A percentile compares a stretch with the other conserved stretches of the same genome.
These are phyloP conservation scores for Phyllosticta citriasiana DNA, from an alignment of 2,329 filamentous ascomycete genomes.

Conservation along the genomic window DNA sequence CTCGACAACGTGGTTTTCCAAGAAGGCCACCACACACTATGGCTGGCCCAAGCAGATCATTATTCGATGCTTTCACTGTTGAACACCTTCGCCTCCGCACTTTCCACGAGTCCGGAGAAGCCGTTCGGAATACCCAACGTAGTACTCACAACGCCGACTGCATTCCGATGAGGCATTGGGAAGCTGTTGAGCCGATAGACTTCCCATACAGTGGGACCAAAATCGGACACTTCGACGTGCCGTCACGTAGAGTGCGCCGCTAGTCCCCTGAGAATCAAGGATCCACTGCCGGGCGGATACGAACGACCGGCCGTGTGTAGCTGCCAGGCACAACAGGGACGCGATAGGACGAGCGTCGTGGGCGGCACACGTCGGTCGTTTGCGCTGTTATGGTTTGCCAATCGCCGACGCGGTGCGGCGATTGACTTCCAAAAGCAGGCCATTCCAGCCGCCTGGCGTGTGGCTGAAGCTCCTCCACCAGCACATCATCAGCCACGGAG, in stretches of 20 bases:
- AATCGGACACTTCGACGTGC: neutral
- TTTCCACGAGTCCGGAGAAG: neutral
- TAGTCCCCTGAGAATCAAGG: neutral
- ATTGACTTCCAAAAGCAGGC: neutral
- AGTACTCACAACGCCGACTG: neutral
- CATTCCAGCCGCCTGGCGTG: neutral
- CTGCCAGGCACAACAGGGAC: neutral
- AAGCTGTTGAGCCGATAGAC: neutral
- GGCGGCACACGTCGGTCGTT: neutral
- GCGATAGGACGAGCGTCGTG: neutral
- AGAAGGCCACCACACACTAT: neutral
- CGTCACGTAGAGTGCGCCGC: neutral
- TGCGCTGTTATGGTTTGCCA: neutral
- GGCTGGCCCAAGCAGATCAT: neutral
- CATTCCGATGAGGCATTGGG: neutral
- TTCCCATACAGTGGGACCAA: neutral
- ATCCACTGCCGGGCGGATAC: neutral
- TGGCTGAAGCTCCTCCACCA: neutral
- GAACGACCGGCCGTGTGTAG: neutral
- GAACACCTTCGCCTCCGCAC: neutral
- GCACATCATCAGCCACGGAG: neutral
- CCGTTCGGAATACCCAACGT: neutral
- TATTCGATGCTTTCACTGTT: neutral
- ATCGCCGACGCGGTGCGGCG: neutral
- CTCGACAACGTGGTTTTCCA: neutral